Evolutionary conservation across 2,329 filamentous ascomycete genomes (phyloP).

Genomic region (Didymellaceae sp.): DNA sequence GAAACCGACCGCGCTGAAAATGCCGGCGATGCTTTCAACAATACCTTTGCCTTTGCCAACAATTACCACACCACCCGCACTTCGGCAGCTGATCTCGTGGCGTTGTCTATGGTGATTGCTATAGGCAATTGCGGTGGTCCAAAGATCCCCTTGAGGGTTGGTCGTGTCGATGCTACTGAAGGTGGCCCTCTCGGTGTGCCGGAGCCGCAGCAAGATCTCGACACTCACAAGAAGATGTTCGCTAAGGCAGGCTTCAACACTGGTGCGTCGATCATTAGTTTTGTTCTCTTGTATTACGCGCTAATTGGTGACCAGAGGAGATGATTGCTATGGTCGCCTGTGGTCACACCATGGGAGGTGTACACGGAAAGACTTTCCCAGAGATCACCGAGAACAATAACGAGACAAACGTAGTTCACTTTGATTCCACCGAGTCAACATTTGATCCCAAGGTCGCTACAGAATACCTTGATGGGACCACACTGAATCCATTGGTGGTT

Average conservation of each 20-base stretch:
- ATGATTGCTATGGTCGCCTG: slow-evolving; percentile 43
- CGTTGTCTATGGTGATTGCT: slow-evolving; percentile 38
- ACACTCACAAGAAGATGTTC: slow-evolving; percentile 39
- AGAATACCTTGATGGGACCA: slow-evolving; percentile 42
- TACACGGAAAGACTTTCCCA: slow-evolving; percentile 41
- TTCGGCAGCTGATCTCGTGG: slow-evolving; percentile 42
- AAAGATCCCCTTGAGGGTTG: slow-evolving; percentile 38
- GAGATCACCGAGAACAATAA: slow-evolving; percentile 32
- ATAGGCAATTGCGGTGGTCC: slow-evolving; percentile 41
- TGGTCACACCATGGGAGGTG: slow-evolving; percentile 47
- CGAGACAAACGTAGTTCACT: slow-evolving; percentile 29
- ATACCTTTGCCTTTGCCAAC: slow-evolving; percentile 39
- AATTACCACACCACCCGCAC: slow-evolving; percentile 29
- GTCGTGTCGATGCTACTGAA: slow-evolving; percentile 42
- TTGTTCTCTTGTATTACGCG: neutral
- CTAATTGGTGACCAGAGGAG: slow-evolving; percentile 16
- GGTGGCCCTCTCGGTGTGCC: slow-evolving; percentile 41
- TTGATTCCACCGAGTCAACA: slow-evolving; percentile 32
- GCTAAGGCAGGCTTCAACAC: slow-evolving; percentile 39
- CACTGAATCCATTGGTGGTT: slow-evolving; percentile 35
- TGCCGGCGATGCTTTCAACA: slow-evolving; percentile 42
- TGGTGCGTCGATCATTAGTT: slow-evolving; percentile 15
- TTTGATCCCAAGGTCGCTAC: slow-evolving; percentile 42
- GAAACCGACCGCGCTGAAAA: slow-evolving; percentile 41
- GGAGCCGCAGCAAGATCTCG: slow-evolving; percentile 40